Percentiles rank a stretch among this genome's conserved stretches.
Evolutionary conservation across 352 stramenopile species (phyloP).

Genomic region (Nothophytophthora sp.): DNA sequence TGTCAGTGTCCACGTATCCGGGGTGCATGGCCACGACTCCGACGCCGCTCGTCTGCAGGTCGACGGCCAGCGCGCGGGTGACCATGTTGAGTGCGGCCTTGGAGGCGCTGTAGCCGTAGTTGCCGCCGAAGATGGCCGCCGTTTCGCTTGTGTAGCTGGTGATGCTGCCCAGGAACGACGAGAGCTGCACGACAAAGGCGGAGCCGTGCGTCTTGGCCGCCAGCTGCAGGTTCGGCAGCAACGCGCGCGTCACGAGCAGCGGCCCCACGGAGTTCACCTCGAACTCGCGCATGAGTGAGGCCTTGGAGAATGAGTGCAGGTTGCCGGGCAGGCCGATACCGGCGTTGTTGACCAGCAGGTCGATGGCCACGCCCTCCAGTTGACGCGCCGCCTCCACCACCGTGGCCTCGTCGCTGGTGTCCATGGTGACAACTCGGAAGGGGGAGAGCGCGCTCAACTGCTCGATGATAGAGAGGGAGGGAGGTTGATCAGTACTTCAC

Average conservation of each 20-base stretch:
- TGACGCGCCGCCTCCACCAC: constrained; percentile 37
- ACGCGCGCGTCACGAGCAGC: constrained; percentile 49
- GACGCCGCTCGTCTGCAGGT: constrained; percentile 39
- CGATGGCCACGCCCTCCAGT: constrained; percentile 44
- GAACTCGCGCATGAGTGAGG: constrained; percentile 49
- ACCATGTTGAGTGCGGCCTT: constrained; percentile 74
- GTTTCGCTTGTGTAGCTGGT: constrained; percentile 26
- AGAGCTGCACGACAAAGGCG: constrained; percentile 42
- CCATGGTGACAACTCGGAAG: constrained; percentile 43
- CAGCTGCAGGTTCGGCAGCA: constrained; percentile 43
- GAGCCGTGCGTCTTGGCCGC: constrained; percentile 31
- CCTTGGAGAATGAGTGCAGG: constrained; percentile 34
- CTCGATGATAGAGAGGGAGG: not conserved
- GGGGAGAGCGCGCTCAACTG: constrained; percentile 23
- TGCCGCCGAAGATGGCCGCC: constrained; percentile 10
- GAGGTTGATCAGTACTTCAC: not conserved
- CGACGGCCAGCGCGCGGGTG: constrained; percentile 35
- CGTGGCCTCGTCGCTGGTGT: constrained; percentile 44
- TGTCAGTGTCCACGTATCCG: constrained; percentile 40
- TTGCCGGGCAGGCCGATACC: constrained; percentile 28
- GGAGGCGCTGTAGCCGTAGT: constrained; percentile 62
- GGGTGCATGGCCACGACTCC: constrained; percentile 30
- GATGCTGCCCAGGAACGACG: constrained; percentile 53
- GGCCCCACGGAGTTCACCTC: constrained; percentile 58
- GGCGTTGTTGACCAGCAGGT: constrained; percentile 67